Base-by-base conservation (phyloP, 2,329 filamentous ascomycete genomes). In the Dothidotthia symphoricarpi region DNA sequence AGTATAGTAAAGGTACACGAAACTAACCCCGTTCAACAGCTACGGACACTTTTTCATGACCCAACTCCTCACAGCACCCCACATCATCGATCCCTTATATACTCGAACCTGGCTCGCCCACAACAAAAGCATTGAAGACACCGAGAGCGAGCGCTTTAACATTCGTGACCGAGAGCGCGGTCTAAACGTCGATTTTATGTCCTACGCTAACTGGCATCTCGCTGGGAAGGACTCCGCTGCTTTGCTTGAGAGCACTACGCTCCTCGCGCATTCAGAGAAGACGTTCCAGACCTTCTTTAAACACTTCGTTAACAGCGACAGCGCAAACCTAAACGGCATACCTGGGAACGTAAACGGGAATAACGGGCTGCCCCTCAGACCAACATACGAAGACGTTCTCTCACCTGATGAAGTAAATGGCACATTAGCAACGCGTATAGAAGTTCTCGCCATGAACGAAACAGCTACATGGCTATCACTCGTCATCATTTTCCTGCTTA, bases 181-280 rank as follows among this genome's bases (percentile, higher is more conserved):
- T 0, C 34, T 58, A 0, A 60, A 59, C 31, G 49, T 58, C 45
- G 58, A 61, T 22, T 57, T 54, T 28, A 61, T 59, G 55, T 42
- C 36, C 12, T 59, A 60, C 16, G 19, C 53, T 6, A 56, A 51
- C 44, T 57, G 53, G 32, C 16, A 32, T 0, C 46, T 49, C 26
- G 55, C 47, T 2, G 28, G 31, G 2, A 45, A 50, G 19, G 34
- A 60, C 16, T 44, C 50, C 1, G 11, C 22, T 4, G 43, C 48
- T 0, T 38, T 60, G 0, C 32, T 55, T 1, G 19, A 61, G 16
- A 3, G 13, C 13, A 29, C 31, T 2, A 37, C 16, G 4, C 43
- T 46, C 14, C n/a, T 36, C 10, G 4, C 12, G 0, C 37, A 49
- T 3, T 43, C 53, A 0, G 17, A 58, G 12, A 45, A 46, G 4